Conservation (phyloP, 2,329 filamentous ascomycete genomes). For the Esteya vermicola region DNA sequence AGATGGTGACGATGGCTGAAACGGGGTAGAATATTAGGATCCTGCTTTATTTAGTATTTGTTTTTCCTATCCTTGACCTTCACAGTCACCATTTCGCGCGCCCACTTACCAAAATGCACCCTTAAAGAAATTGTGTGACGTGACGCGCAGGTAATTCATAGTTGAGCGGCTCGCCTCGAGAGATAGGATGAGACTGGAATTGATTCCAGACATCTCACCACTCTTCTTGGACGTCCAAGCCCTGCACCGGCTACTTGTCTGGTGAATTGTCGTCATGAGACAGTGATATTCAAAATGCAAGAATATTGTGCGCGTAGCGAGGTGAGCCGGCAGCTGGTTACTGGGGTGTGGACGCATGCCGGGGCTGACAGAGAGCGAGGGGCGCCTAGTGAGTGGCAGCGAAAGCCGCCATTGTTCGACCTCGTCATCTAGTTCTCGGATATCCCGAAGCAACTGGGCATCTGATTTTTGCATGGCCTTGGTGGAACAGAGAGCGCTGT, state of each 20-base stretch:
- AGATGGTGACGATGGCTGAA: conserved; percentile 36
- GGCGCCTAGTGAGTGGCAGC: conserved; percentile 27
- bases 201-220: conserved; percentile 17
- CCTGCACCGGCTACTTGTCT: conserved; percentile 35
- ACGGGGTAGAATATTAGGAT: conserved; percentile 40
- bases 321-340: conserved; percentile 10
- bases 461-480: conserved; percentile 32
- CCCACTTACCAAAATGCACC: conserved; percentile 33
- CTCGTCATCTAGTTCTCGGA: conserved; percentile 41
- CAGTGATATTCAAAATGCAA: conserved; percentile 41
- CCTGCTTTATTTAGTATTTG: conserved; percentile 20
- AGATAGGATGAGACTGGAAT: conserved; percentile 35
- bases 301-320: conserved; percentile 22
- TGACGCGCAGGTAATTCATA: conserved; percentile 29
- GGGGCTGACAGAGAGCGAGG: conserved; percentile 22
- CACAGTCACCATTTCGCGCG: neutral
- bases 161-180: conserved; percentile 42
- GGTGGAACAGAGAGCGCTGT: conserved; percentile 32
- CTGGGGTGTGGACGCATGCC: neutral
- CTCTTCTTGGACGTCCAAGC: conserved; percentile 21
- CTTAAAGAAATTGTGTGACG: conserved; percentile 24
- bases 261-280: conserved; percentile 39
- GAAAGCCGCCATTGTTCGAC: conserved; percentile 39
- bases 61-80: no score
- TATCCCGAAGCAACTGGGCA: conserved; percentile 36